phyloP scores from a whole-genome alignment of 768 basidiomycete species.

The Russula foetens region DNA sequence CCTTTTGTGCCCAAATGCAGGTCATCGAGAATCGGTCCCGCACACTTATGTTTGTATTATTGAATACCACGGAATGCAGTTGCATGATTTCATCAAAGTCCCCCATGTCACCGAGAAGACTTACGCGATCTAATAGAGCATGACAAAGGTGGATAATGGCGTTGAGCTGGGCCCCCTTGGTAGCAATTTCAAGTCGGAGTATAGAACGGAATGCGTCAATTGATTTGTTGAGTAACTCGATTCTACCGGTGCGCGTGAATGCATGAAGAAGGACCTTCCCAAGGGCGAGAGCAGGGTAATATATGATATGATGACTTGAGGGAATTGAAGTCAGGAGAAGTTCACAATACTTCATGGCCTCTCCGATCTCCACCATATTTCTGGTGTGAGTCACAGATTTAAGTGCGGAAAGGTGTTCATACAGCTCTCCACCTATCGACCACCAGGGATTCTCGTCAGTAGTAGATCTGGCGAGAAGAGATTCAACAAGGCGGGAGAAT shows the following conservation, averaged over 20 bases:
- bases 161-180: too few species aligned
- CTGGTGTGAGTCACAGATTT: background rate
- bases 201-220: background rate
- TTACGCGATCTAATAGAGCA: background rate
- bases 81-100: background rate
- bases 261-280: background rate
- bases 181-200: too few species aligned
- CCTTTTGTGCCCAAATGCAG: background rate
- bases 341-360: background rate
- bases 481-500: too few species aligned
- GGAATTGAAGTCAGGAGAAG: background rate
- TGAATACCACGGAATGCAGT: background rate
- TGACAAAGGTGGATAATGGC: background rate
- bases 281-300: background rate
- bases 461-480: too few species aligned
- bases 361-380: background rate
- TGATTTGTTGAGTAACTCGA: background rate
- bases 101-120: background rate
- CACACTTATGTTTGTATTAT: too few species aligned
- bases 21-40: background rate
- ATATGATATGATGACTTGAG: too few species aligned
- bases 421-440: too few species aligned
- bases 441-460: too few species aligned
- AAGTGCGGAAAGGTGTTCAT: background rate
- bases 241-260: background rate